Conservation (phyloP, 345 rosid species). For the Euphorbia lathyris region DNA sequence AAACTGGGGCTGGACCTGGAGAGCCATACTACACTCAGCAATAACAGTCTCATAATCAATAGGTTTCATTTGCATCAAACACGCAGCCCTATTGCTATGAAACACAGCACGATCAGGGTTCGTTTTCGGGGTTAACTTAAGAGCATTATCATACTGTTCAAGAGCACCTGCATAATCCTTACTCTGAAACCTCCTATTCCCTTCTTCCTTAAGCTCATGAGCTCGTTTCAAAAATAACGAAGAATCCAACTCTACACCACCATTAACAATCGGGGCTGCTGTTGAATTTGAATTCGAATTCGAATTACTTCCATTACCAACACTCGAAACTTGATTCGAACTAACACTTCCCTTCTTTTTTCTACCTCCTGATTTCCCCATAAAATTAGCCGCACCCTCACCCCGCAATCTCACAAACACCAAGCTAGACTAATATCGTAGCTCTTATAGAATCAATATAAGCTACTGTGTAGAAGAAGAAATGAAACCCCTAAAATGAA, state of each 20-base stretch:
- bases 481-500: no score
- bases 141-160: constrained; percentile 71
- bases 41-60: constrained; percentile 78
- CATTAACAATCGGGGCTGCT: constrained; percentile 49
- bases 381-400: constrained; percentile 13
- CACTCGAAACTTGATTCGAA: constrained; percentile 47
- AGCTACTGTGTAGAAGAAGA: no score
- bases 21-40: constrained; percentile 78
- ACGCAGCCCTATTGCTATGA: constrained; percentile 92
- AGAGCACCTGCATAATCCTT: constrained; percentile 83
- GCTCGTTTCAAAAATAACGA: constrained; percentile 72
- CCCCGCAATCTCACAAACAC: neutral
- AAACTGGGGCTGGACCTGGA: constrained; percentile 78
- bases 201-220: constrained; percentile 96
- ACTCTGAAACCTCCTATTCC: constrained; percentile 73
- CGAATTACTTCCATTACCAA: constrained; percentile 17
- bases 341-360: constrained; percentile 66
- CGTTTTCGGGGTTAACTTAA: constrained; percentile 63
- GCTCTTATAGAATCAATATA: neutral
- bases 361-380: constrained; percentile 91
- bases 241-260: constrained; percentile 62
- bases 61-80: constrained; percentile 99
- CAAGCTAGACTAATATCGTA: neutral
- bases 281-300: constrained; percentile 18
- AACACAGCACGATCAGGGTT: constrained; percentile 90